Base-by-base conservation (phyloP, 2,329 filamentous ascomycete species). In the Microsporum ferrugineum region DNA sequence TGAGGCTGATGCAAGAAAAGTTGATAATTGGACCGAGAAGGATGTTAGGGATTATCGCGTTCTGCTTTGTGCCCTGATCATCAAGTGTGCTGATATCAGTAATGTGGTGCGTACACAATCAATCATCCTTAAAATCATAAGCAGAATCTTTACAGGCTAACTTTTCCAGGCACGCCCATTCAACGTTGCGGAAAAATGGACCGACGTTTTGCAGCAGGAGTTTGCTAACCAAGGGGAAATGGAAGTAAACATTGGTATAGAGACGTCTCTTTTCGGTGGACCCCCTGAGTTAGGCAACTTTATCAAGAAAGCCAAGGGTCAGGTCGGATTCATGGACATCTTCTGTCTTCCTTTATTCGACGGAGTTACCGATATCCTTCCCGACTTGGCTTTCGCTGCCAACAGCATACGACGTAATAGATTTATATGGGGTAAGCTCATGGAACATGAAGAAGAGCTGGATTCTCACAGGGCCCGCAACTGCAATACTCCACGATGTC, bases 1-100 rank as follows among this genome's bases (percentile, higher is more conserved):
- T 8, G 81, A 84, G 45, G 83, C 84, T 43, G 86, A 84, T 66
- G 79, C 84, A 61, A 81, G 79, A 57, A 76, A 75, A 4, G 82
- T 84, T 3, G 85, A 89, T 61, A 83, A 82, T 6, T 96, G 90
- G 91, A 87, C 86, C 63, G 84, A 83, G 3, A 88, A 91, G 66
- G 82, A 87, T 66, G 72, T 87, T 8, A 86, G 94, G 63, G 87
- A 91, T 66, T 83, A 91, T 66, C 88, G 87, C 66, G 85, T 88
- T 7, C 76, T 97, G 55, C 79, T 88, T n/a, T 97, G 94, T 74
- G 91, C 91, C 12, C 77, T 99, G 61, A 78, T 99, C 62, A 96
- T 99, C 76, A 99, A 99, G 73, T 97, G 94, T 71, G 94, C 94
- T 43, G 94, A 99, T 73, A 97, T 99, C 70, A 96, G 92, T 77